A percentile compares a stretch with the other conserved stretches of the same genome.
phyloP scores from a whole-genome alignment of 2,329 filamentous ascomycete genomes.

The Rosellinia necatrix region DNA sequence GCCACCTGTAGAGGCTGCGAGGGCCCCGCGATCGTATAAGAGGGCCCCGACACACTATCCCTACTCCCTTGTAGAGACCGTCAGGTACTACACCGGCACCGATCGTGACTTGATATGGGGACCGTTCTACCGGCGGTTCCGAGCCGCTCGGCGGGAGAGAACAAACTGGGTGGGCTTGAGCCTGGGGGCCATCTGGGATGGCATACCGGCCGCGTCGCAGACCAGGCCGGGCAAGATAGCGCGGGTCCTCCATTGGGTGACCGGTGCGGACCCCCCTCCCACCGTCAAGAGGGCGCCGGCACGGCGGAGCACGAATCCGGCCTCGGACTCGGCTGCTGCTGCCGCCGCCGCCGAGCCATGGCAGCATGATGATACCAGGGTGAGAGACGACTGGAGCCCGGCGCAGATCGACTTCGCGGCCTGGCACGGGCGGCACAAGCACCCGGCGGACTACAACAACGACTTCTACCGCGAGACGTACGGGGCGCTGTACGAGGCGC shows the following conservation, averaged over 20 bases:
- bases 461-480: constrained; percentile 35
- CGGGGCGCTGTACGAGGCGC: constrained; percentile 34
- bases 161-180: constrained; percentile 7
- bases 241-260: not conserved
- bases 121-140: constrained; percentile 24
- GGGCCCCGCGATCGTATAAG: not conserved
- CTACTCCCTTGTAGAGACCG: not conserved
- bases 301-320: not conserved
- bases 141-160: constrained; percentile 6
- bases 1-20: constrained; percentile 9
- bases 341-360: not conserved
- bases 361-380: not conserved
- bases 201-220: constrained; percentile 19
- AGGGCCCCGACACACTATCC: not conserved
- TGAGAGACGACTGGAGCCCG: constrained; percentile 25
- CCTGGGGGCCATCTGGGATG: constrained; percentile 19
- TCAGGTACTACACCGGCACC: constrained; percentile 8
- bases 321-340: not conserved
- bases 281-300: not conserved
- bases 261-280: constrained; percentile 9
- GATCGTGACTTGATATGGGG: constrained; percentile 28
- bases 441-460: constrained; percentile 33
- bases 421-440: constrained; percentile 23
- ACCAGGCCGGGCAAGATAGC: constrained; percentile 11
- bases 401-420: constrained; percentile 32